These are phyloP conservation scores for Chernovozyma aurita DNA, from an alignment of 1,139 yeast species.

Conservation along the genomic window DNA sequence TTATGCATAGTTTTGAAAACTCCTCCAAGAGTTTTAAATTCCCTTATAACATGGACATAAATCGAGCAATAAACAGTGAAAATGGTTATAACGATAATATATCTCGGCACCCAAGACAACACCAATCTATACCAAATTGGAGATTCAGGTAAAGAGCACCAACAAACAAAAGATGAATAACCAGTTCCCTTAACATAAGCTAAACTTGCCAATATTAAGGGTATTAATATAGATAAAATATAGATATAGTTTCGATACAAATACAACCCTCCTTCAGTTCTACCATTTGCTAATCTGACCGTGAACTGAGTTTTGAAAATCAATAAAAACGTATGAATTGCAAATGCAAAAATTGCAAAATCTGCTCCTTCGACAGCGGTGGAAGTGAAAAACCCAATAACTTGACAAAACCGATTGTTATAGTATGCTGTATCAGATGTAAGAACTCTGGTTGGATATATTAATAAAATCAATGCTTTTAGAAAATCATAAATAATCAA, in stretches of 20 bases:
- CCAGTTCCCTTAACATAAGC: conserved; percentile 60
- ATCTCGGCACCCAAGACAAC: conserved; percentile 82
- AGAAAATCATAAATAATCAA: conserved; percentile 67
- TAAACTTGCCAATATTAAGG: conserved; percentile 65
- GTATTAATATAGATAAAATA: conserved; percentile 54
- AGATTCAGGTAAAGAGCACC: conserved; percentile 75
- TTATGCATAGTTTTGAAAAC: conserved; percentile 34
- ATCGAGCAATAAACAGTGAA: conserved; percentile 64
- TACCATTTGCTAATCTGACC: conserved; percentile 37
- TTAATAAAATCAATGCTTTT: conserved; percentile 64
- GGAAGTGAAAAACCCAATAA: conserved; percentile 83
- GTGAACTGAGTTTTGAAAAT: conserved; percentile 58
- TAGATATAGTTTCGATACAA: conserved; percentile 57
- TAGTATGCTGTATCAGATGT: conserved; percentile 46
- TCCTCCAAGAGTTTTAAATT: conserved; percentile 51
- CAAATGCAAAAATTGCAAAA: conserved; percentile 76
- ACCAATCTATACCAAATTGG: conserved; percentile 76
- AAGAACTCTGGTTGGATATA: conserved; percentile 66
- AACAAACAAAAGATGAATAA: conserved; percentile 60
- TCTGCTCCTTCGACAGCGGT: conserved; percentile 85
- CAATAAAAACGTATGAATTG: conserved; percentile 74
- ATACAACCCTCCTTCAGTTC: conserved; percentile 73
- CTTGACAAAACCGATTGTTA: conserved; percentile 57
- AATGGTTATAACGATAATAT: conserved; percentile 59
- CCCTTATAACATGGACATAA: conserved; percentile 66